phyloP scores from a whole-genome alignment of 2,329 filamentous ascomycete species.

The Hirsutella thompsonii region DNA sequence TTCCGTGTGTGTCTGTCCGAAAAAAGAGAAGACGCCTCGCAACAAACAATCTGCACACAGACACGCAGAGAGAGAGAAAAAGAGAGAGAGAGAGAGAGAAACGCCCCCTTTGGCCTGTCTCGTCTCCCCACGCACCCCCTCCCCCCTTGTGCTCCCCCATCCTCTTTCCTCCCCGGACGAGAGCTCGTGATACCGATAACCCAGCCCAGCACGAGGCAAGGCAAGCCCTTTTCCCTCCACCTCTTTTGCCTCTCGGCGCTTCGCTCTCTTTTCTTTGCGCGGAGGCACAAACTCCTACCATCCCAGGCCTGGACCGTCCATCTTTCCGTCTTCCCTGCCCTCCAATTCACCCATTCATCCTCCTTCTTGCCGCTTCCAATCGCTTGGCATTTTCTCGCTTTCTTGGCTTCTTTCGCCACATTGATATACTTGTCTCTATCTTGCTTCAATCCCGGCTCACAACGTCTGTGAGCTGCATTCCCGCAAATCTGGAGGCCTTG shows the following conservation, averaged over 20 bases:
- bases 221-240: too few relatives aligned
- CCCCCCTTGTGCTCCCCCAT: too few relatives aligned
- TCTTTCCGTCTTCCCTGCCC: background rate
- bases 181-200: too few relatives aligned
- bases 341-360: background rate
- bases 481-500: slow-evolving; percentile 8
- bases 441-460: slow-evolving; percentile 3
- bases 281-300: background rate
- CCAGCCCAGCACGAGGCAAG: too few relatives aligned
- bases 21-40: background rate
- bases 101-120: too few relatives aligned
- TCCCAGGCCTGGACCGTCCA: background rate
- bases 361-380: background rate
- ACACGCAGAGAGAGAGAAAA: too few relatives aligned
- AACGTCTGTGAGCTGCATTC: slow-evolving; percentile 3
- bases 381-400: background rate
- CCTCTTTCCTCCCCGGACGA: too few relatives aligned
- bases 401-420: background rate
- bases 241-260: too few relatives aligned
- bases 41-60: background rate
- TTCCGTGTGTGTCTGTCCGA: too few relatives aligned
- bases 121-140: too few relatives aligned
- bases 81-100: too few relatives aligned
- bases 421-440: background rate
- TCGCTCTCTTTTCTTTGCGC: background rate